Evolutionary conservation across 257 asterid genomes (phyloP).

Genomic region (Primulina eburnea): DNA sequence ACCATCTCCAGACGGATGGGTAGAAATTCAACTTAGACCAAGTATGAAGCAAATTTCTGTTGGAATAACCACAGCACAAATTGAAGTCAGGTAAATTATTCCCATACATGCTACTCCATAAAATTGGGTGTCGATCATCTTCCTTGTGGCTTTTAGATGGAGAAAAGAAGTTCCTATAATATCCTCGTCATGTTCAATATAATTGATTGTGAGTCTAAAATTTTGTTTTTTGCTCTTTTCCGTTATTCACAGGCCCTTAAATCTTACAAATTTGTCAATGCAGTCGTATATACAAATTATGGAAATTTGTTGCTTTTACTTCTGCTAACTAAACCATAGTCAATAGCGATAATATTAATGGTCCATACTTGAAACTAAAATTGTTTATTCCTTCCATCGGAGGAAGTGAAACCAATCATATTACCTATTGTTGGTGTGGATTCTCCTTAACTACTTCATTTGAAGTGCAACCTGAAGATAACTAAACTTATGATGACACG

Average conservation of each 20-base stretch:
- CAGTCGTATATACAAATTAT: not conserved
- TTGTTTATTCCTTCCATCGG: not conserved
- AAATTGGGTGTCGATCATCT: conserved; percentile 9
- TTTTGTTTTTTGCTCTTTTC: not conserved
- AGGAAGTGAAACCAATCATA: not conserved
- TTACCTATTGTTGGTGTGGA: not conserved
- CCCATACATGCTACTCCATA: not conserved
- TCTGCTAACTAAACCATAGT: not conserved
- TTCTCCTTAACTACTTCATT: no score
- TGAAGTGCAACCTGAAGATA: no score
- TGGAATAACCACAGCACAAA: conserved; percentile 44
- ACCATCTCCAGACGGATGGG: conserved; percentile 81
- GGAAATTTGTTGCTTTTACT: not conserved
- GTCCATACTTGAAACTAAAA: not conserved
- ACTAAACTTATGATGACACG: no score
- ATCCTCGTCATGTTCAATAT: not conserved
- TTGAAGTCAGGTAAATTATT: conserved; percentile 61
- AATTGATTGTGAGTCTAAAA: not conserved
- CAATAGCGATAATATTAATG: not conserved
- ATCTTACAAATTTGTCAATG: conserved; percentile 2
- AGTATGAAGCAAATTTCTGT: conserved; percentile 56
- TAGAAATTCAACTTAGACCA: conserved; percentile 73
- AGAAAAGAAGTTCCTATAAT: not conserved
- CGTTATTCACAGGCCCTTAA: not conserved
- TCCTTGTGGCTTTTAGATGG: not conserved